Base-by-base conservation (phyloP, 768 basidiomycete species). In the Fibroporia radiculosa region DNA sequence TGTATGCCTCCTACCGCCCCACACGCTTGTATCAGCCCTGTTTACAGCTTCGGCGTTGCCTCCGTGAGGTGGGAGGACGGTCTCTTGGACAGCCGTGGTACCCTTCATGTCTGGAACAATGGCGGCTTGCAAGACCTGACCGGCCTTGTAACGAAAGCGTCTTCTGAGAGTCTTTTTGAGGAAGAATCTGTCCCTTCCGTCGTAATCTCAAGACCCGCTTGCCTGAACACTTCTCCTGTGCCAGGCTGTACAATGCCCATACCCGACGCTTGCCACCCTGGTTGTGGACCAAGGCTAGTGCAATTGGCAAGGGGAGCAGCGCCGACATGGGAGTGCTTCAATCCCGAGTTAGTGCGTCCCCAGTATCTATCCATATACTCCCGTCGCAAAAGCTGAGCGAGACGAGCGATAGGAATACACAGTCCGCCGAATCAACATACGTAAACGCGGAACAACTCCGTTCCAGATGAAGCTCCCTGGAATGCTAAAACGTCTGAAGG, bases 381-480 rank as follows among this genome's bases (percentile, higher is more conserved):
- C n/a, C n/a, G n/a, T n/a, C n/a, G n/a, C n/a, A n/a, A n/a, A n/a
- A n/a, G n/a, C n/a, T n/a, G n/a, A n/a, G n/a, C n/a, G n/a, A n/a
- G n/a, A n/a, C n/a, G n/a, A n/a, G n/a, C n/a, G n/a, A n/a, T n/a
- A n/a, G n/a, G n/a, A 29, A 3, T 47, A 48, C 24, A 48, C 51
- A 3, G 11, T 37, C 16, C 51, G 41, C 6, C 41, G 38, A 25
- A 44, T 52, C 27, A 28, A 42, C 24, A 34, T 52, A 11, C 40
- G 51, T 19, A 52, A 48, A 20, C 47, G 51, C 11, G 32, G 47
- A 8, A 52, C 45, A 16, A 48, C 51, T 1, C 51, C 51, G 5
- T 52, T 42, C 37, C 51, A 52, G 41, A 41, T 52, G 40, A 52
- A 46, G 41, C 31, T 52, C 14, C 47, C 47, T 11, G 31, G 25